phyloP scores from a whole-genome alignment of 495 filamentous ascomycete genomes.

The Oleoguttula mirabilis region DNA sequence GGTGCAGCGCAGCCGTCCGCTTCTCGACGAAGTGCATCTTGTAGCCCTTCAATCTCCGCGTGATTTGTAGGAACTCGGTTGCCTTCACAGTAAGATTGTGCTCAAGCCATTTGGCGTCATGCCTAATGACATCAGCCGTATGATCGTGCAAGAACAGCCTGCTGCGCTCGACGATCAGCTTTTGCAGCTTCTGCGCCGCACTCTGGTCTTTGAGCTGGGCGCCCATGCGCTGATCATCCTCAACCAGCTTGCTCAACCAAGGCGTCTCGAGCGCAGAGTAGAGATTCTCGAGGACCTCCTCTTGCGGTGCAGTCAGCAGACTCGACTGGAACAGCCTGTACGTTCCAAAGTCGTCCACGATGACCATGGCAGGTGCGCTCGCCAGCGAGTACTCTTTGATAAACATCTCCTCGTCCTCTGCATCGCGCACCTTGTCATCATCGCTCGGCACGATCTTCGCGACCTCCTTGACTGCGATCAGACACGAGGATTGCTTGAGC shows the following conservation, averaged over 20 bases:
- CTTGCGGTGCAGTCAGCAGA: slow-evolving; percentile 73
- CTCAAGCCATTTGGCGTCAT: slow-evolving; percentile 80
- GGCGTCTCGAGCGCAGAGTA: slow-evolving; percentile 56
- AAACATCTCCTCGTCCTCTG: slow-evolving; percentile 56
- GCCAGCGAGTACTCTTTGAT: slow-evolving; percentile 69
- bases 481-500: slow-evolving; percentile 62
- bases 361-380: slow-evolving; percentile 54
- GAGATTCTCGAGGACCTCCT: slow-evolving; percentile 73
- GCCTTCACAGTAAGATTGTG: slow-evolving; percentile 67
- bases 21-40: slow-evolving; percentile 53
- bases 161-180: slow-evolving; percentile 70
- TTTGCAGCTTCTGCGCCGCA: slow-evolving; percentile 48
- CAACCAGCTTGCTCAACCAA: slow-evolving; percentile 46
- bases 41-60: slow-evolving; percentile 57
- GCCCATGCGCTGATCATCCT: slow-evolving; percentile 48
- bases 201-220: slow-evolving; percentile 40
- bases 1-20: slow-evolving; percentile 53
- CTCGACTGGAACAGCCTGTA: slow-evolving; percentile 73
- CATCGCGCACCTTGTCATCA: slow-evolving; percentile 22
- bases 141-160: slow-evolving; percentile 80
- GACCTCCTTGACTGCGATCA: slow-evolving; percentile 71
- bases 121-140: slow-evolving; percentile 52
- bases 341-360: slow-evolving; percentile 76
- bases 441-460: slow-evolving; percentile 28
- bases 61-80: slow-evolving; percentile 61